These are phyloP conservation scores for Bodo saltans DNA, from an alignment of 78 protist genomes.

Conservation along the genomic window DNA sequence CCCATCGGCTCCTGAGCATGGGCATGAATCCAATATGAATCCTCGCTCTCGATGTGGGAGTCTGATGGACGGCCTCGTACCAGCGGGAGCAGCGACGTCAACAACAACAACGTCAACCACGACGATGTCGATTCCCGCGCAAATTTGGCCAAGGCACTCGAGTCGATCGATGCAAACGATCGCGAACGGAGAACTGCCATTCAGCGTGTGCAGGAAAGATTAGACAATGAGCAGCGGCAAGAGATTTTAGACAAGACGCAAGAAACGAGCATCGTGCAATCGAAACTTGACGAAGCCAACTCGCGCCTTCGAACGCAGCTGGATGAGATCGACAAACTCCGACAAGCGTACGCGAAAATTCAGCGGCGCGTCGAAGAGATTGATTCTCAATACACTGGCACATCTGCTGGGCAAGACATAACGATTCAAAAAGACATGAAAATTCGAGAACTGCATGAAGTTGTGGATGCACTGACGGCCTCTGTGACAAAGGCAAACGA, in stretches of 20 bases:
- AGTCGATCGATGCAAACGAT: too few relatives aligned
- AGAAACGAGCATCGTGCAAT: background rate
- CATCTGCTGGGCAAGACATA: background rate
- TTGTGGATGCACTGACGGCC: background rate
- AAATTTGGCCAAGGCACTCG: too few relatives aligned
- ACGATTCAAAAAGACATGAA: background rate
- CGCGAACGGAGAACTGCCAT: too few relatives aligned
- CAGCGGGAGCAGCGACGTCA: too few relatives aligned
- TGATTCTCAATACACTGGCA: background rate
- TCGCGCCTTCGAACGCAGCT: background rate
- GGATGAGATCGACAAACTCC: background rate
- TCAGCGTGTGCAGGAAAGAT: background rate
- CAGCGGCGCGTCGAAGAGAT: background rate
- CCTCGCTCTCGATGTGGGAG: too few relatives aligned
- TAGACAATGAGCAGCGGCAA: background rate
- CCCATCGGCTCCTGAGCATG: too few relatives aligned
- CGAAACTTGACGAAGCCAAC: background rate
- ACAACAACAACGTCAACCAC: too few relatives aligned
- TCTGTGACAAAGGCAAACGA: background rate
- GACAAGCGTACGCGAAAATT: background rate
- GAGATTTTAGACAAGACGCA: background rate
- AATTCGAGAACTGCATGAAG: background rate
- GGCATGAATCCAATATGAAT: too few relatives aligned
- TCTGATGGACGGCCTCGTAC: too few relatives aligned
- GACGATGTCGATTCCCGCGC: too few relatives aligned